Evolutionary conservation across 129 eudicot species (phyloP).

Genomic region (Flaveria sonorensis): DNA sequence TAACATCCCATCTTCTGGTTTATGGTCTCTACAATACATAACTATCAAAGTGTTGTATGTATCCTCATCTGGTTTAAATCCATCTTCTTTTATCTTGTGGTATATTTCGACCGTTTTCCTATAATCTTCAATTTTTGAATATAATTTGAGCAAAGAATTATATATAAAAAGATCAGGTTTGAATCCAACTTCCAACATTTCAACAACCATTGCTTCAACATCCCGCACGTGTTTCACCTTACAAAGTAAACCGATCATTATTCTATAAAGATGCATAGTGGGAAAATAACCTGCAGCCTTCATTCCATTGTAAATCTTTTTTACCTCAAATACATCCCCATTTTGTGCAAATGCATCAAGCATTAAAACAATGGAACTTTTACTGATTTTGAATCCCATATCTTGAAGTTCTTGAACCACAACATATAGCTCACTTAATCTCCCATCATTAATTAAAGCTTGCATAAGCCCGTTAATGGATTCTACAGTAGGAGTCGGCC

Average conservation of each 20-base stretch:
- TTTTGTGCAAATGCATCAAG: conserved; percentile 89
- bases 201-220: conserved; percentile 84
- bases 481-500: conserved; percentile 85
- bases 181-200: conserved; percentile 88
- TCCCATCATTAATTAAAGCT: conserved; percentile 80
- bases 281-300: conserved; percentile 92
- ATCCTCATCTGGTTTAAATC: conserved; percentile 73
- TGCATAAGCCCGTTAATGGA: conserved; percentile 71
- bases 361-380: conserved; percentile 79
- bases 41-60: conserved; percentile 80
- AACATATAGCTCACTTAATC: conserved; percentile 81
- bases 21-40: conserved; percentile 87
- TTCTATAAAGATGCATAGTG: conserved; percentile 86
- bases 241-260: conserved; percentile 71
- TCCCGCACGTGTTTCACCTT: conserved; percentile 74
- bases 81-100: conserved; percentile 66
- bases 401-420: conserved; percentile 87
- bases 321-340: conserved; percentile 82
- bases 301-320: conserved; percentile 93
- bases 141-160: conserved; percentile 74
- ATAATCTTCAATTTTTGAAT: conserved; percentile 69
- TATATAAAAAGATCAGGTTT: conserved; percentile 76
- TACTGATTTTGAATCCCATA: conserved; percentile 90
- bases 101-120: conserved; percentile 66
- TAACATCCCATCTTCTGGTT: conserved; percentile 74